These are phyloP conservation scores for Myrmaecium sp. DNA, from an alignment of 2,329 filamentous ascomycete species.

Conservation along the genomic window DNA sequence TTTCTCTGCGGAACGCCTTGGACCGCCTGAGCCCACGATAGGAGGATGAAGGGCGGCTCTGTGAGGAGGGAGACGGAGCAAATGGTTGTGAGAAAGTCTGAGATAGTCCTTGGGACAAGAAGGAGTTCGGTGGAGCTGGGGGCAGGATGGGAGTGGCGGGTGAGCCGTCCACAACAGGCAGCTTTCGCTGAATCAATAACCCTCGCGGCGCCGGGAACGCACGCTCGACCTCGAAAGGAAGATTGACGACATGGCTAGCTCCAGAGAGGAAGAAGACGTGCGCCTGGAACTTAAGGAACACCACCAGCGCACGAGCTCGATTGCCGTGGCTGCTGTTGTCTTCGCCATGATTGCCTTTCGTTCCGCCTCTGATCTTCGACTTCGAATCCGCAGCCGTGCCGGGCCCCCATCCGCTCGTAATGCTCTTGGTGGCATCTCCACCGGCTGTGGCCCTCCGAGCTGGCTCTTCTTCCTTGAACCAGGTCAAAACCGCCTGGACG, in stretches of 20 bases:
- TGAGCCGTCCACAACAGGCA: constrained; percentile 30
- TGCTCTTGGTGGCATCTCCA: constrained; percentile 1
- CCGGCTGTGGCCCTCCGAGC: constrained; percentile 1
- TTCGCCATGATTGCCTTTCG: constrained; percentile 6
- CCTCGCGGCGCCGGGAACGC: constrained; percentile 71
- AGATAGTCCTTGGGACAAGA: constrained; percentile 42
- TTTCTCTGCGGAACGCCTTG: constrained; percentile 10
- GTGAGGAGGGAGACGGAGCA: constrained; percentile 14
- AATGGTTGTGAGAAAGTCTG: constrained; percentile 34
- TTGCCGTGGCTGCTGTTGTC: neutral
- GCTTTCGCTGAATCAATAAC: constrained; percentile 70
- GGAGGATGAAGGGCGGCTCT: no score
- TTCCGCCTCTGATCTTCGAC: constrained; percentile 15
- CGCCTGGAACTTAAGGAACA: constrained; percentile 82
- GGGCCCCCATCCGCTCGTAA: constrained; percentile 2
- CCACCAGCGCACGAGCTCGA: constrained; percentile 49
- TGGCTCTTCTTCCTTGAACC: constrained; percentile 43
- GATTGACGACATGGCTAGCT: constrained; percentile 73
- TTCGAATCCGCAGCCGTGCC: constrained; percentile 2
- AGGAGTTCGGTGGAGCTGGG: constrained; percentile 62
- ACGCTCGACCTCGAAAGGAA: constrained; percentile 86
- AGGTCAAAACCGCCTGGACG: constrained; percentile 70
- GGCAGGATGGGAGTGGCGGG: constrained; percentile 25
- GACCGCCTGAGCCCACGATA: no score
- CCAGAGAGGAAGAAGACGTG: constrained; percentile 86